phyloP scores from a whole-genome alignment of 2,329 filamentous ascomycete genomes.

The Trichoderma citrinoviride region DNA sequence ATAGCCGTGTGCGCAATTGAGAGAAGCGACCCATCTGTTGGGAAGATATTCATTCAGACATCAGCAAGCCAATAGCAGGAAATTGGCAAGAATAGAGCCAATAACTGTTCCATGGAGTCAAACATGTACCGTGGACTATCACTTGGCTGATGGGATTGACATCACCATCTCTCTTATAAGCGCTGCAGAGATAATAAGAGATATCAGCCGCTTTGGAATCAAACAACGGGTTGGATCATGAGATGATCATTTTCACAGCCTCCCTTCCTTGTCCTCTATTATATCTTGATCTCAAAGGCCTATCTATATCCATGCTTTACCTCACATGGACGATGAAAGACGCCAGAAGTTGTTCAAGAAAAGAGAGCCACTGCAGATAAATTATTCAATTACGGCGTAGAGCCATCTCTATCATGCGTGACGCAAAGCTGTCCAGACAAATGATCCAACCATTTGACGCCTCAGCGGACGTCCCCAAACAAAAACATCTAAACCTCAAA shows the following conservation, averaged over 20 bases:
- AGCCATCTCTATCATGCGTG: conserved; percentile 27
- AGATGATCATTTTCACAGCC: neutral
- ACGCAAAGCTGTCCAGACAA: conserved; percentile 22
- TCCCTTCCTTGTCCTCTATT: neutral
- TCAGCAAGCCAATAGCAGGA: neutral
- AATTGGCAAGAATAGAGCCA: neutral
- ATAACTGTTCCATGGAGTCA: neutral
- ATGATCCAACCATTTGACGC: conserved; percentile 25
- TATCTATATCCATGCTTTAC: neutral
- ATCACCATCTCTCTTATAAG: neutral
- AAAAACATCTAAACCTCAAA: conserved; percentile 22
- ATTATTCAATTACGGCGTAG: conserved; percentile 29
- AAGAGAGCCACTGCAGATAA: conserved; percentile 7
- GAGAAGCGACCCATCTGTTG: neutral
- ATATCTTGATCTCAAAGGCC: no score
- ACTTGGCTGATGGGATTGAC: neutral
- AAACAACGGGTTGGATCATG: neutral
- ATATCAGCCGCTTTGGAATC: neutral
- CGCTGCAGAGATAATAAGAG: neutral
- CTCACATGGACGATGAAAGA: conserved; percentile 16
- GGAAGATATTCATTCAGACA: neutral
- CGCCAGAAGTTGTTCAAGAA: neutral
- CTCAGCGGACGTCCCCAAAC: conserved; percentile 14
- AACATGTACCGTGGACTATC: neutral
- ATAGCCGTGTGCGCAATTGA: neutral